Base-by-base conservation (phyloP, 2,329 filamentous ascomycete species). In the Xylariales sp. region DNA sequence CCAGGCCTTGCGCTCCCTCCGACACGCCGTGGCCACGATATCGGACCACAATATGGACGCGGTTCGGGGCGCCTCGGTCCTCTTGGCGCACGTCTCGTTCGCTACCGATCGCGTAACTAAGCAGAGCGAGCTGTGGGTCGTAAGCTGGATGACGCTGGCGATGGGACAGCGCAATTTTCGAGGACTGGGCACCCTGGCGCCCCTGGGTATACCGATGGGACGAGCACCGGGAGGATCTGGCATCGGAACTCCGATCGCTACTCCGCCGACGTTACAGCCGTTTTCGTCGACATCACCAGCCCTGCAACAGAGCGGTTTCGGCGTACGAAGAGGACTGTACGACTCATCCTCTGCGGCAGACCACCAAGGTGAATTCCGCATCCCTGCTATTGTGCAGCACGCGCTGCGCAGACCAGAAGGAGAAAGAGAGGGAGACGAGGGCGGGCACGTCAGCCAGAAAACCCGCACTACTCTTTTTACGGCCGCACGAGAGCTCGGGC, bases 81-180 rank as follows among this genome's bases (percentile, higher is more conserved):
- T 31, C 12, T 17, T 31, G 4, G 29, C 29, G 13, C 29, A 31
- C 5, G n/a, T 31, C 29, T 31, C 29, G 13, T 31, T 31, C 16
- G 29, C 29, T 12, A 31, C 29, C 5, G 29, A 31, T 16, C 29
- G 29, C 12, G 29, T 31, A 15, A 31, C 29, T 12, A 14, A 31
- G n/a, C 29, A 31, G 29, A 6, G 14, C 12, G 29, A 17, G 5
- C 19, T 31, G 29, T 31, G 29, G 29, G 29, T 31, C 14, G 5
- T 12, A 11, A 31, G 19, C 13, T 31, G 29, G 29, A 31, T 31
- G 29, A 16, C 29, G 13, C 19, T 31, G 13, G 16, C 29, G 12
- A 14, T 31, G 19, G 29, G 29, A 16, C 29, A 31, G 16, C 29
- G 29, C 16, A 31, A 31, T 31, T 31, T 31, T 16, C 13, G 29